Evolutionary conservation across 148 eudicot species (phyloP).

Genomic region (Fagopyrum homotropicum): DNA sequence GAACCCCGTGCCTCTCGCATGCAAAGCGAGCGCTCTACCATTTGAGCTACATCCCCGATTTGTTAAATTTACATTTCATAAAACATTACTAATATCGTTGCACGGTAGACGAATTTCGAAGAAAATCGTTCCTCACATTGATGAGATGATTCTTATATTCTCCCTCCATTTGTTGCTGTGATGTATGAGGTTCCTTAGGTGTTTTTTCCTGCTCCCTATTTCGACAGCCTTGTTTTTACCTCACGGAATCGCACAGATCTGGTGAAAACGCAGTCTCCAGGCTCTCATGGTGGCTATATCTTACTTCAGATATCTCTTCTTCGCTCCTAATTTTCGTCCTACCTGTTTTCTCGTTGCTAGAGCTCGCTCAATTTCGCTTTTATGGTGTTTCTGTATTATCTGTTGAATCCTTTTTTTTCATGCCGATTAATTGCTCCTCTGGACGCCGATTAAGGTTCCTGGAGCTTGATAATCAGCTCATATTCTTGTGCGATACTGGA

Average conservation of each 20-base stretch:
- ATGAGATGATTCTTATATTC: too few relatives aligned
- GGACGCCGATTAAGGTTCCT: background rate
- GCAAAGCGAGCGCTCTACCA: conserved; percentile 92
- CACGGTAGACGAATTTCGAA: background rate
- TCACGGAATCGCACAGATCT: too few relatives aligned
- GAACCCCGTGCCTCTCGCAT: conserved; percentile 89
- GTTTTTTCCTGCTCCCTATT: background rate
- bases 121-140: too few relatives aligned
- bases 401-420: background rate
- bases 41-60: conserved; percentile 62
- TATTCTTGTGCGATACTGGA: background rate
- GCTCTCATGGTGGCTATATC: background rate
- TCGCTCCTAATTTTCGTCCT: background rate
- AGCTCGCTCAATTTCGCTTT: background rate
- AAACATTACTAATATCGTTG: too few relatives aligned
- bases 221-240: background rate
- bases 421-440: background rate
- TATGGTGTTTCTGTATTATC: background rate
- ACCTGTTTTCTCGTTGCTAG: background rate
- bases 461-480: background rate
- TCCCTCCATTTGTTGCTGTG: background rate
- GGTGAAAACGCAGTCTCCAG: background rate
- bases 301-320: too few relatives aligned
- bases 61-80: too few relatives aligned
- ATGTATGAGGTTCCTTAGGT: background rate